Evolutionary conservation across 768 basidiomycete genomes (phyloP).

Genomic region (Arthromyces matolae): DNA sequence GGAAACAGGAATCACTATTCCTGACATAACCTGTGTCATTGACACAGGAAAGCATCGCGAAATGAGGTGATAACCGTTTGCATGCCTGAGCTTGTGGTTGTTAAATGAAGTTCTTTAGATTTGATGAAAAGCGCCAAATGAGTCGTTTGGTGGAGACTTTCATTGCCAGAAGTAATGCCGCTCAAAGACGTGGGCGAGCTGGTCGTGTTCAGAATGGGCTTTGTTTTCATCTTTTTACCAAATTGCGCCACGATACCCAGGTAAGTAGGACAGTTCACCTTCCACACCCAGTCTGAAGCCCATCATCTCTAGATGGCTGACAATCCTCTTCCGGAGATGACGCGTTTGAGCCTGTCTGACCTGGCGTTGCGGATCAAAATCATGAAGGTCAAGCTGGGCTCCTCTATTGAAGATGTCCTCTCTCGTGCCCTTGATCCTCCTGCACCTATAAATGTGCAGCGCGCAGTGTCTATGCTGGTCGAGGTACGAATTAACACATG

Average conservation of each 20-base stretch:
- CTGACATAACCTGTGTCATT: slow-evolving; percentile 95
- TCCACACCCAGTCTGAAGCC: no score
- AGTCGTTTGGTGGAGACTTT: slow-evolving; percentile 90
- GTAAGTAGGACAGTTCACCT: no score
- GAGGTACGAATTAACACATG: slow-evolving; percentile 48
- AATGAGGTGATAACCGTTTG: slow-evolving; percentile 76
- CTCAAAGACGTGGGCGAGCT: slow-evolving; percentile 85
- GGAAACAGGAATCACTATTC: slow-evolving; percentile 98
- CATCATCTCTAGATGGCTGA: slow-evolving; percentile 64
- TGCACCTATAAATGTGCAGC: slow-evolving; percentile 76
- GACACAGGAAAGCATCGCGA: slow-evolving; percentile 93
- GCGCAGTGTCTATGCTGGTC: slow-evolving; percentile 86
- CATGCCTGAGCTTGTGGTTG: background rate
- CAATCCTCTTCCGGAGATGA: slow-evolving; percentile 92
- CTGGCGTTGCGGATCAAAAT: slow-evolving; percentile 91
- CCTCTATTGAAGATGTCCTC: slow-evolving; percentile 87
- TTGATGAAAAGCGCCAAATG: slow-evolving; percentile 96
- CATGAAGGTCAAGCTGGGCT: slow-evolving; percentile 82
- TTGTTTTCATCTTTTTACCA: slow-evolving; percentile 96
- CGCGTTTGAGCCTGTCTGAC: slow-evolving; percentile 88
- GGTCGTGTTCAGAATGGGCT: slow-evolving; percentile 87
- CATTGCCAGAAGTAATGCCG: slow-evolving; percentile 87
- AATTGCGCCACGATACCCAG: slow-evolving; percentile 75
- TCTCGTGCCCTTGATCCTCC: slow-evolving; percentile 90
- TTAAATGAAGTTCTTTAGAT: slow-evolving; percentile 41